Conservation (phyloP, 78 protist species). For the Blattamonas nauphoetae region DNA sequence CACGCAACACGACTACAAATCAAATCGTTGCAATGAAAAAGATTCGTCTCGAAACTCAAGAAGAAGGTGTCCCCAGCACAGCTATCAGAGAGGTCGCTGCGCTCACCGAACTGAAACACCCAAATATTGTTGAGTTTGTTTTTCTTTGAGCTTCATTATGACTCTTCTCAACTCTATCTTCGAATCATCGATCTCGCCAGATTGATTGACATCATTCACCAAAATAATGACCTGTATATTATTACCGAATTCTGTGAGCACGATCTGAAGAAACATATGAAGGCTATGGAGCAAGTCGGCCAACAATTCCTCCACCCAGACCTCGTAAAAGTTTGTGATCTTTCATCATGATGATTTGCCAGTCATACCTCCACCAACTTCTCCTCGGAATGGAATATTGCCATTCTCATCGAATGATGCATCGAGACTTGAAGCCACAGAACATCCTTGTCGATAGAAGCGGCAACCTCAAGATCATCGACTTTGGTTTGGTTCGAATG, state of each 20-base stretch:
- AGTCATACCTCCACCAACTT: constrained; percentile 20
- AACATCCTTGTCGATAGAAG: constrained; percentile 20
- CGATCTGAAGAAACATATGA: constrained; percentile 15
- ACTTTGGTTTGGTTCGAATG: constrained; percentile 76
- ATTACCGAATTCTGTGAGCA: constrained; percentile 23
- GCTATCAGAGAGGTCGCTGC: constrained; percentile 92
- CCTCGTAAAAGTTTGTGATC: not conserved
- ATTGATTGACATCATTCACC: constrained; percentile 18
- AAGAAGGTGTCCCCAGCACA: constrained; percentile 95
- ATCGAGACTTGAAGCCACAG: constrained; percentile 41
- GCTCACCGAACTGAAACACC: constrained; percentile 84
- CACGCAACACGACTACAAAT: constrained; percentile 52
- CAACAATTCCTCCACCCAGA: not conserved
- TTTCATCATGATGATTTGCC: not conserved
- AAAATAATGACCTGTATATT: not conserved
- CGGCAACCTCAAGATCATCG: constrained; percentile 14
- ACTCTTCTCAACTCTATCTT: not conserved
- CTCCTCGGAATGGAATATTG: constrained; percentile 14
- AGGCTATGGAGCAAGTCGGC: constrained; percentile 23
- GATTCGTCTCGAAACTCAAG: constrained; percentile 89
- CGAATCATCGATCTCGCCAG: not conserved
- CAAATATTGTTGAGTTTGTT: constrained; percentile 76
- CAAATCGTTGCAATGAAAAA: constrained; percentile 89
- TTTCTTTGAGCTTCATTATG: too few relatives aligned
- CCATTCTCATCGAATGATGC: constrained; percentile 24